Evolutionary conservation across 306 rosid species (phyloP).

Genomic region (Castanea crenata): DNA sequence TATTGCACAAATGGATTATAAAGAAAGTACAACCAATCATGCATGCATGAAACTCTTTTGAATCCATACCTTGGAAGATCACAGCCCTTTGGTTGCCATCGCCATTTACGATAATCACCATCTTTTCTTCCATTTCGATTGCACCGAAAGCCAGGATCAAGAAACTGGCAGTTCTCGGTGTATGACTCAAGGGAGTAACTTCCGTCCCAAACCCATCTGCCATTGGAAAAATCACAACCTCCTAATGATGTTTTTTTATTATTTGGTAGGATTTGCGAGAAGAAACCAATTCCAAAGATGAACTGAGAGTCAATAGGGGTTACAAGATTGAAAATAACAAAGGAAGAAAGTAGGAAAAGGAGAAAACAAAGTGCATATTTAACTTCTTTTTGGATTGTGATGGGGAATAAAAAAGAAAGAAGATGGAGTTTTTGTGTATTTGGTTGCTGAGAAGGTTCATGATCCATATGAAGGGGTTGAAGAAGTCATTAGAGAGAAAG

Average conservation of each 20-base stretch:
- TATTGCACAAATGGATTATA: not conserved
- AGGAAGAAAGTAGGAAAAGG: conserved; percentile 31
- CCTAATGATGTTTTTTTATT: not conserved
- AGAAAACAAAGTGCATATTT: conserved; percentile 40
- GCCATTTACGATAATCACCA: conserved; percentile 56
- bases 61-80: conserved; percentile 64
- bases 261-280: conserved; percentile 19
- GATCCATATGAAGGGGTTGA: conserved; percentile 49
- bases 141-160: conserved; percentile 93
- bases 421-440: conserved; percentile 3
- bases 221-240: conserved; percentile 61
- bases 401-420: not conserved
- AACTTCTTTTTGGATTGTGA: conserved; percentile 42
- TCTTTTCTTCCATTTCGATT: conserved; percentile 55
- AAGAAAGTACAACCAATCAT: conserved; percentile 1
- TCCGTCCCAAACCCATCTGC: conserved; percentile 67
- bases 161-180: conserved; percentile 66
- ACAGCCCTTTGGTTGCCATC: conserved; percentile 74
- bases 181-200: conserved; percentile 30
- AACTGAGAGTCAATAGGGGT: conserved; percentile 36
- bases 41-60: conserved; percentile 14
- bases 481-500: not conserved
- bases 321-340: conserved; percentile 28
- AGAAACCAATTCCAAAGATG: conserved; percentile 36
- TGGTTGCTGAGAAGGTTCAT: conserved; percentile 28